Evolutionary conservation across 2,329 filamentous ascomycete genomes (phyloP).

Genomic region (Curvularia spicifera): DNA sequence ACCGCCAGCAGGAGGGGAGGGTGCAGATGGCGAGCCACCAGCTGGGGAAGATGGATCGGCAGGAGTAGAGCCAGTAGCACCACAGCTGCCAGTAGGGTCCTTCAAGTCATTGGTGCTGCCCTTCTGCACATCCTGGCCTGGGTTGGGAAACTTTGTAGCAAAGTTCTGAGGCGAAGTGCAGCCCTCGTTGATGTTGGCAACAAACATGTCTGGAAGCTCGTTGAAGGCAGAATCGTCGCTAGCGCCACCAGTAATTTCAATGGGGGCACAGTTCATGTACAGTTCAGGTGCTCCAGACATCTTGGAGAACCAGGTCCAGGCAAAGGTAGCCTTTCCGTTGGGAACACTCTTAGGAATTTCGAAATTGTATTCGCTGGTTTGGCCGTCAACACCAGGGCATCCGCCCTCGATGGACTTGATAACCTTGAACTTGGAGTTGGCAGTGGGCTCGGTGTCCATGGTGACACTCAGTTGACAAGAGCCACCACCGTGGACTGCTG

Average conservation of each 20-base stretch:
- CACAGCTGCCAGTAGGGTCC: conserved; percentile 38
- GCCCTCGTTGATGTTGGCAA: too few species aligned
- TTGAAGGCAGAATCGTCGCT: conserved; percentile 60
- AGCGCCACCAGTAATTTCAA: conserved; percentile 65
- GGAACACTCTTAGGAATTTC: too few species aligned
- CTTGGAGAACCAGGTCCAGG: conserved; percentile 97
- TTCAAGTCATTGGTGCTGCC: too few species aligned
- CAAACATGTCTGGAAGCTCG: conserved; percentile 73
- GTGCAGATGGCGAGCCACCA: conserved; percentile 10
- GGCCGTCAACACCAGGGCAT: conserved; percentile 74
- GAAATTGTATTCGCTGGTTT: too few species aligned
- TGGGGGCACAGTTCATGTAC: conserved; percentile 86
- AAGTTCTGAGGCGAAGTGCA: too few species aligned
- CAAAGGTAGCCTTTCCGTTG: conserved; percentile 78
- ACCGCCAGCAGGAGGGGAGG: conserved; percentile 16
- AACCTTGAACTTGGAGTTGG: conserved; percentile 76
- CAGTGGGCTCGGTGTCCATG: conserved; percentile 60
- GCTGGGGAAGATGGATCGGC: conserved; percentile 21
- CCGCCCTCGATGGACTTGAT: conserved; percentile 88
- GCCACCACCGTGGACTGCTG: conserved; percentile 84
- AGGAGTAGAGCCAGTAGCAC: conserved; percentile 27
- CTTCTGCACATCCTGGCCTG: too few species aligned
- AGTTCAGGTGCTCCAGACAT: too few species aligned
- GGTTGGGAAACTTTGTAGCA: too few species aligned
- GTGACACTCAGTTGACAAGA: conserved; percentile 88